Base-by-base conservation (phyloP, 441 rosid species). In the Populus tomentosa region DNA sequence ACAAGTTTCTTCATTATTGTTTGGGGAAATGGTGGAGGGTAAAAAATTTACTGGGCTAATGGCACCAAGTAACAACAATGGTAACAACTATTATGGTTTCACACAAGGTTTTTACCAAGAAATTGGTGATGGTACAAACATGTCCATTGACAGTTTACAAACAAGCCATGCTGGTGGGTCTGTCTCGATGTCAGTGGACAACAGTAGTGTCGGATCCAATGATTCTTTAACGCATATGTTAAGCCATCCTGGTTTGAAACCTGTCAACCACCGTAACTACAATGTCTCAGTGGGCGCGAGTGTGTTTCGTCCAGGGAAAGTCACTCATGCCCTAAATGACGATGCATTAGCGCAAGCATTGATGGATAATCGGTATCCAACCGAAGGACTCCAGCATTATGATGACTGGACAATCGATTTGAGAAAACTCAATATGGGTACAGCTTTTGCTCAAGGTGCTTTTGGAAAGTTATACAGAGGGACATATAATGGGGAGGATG, bases 391-490 rank as follows among this genome's bases (percentile, higher is more conserved):
- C 69, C 77, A 77, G 30, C 84, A 91, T 85, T 93, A 88, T 32
- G 98, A 92, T 70, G 98, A 94, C 70, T 94, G 98, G 98, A 93
- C 98, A 2, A 87, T 93, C 50, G 95, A 94, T 84, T 80, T 94
- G 84, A 88, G 95, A 81, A 94, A 90, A 77, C 97, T 94, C 73
- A 90, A 89, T 79, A 90, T 93, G 97, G 96, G 97, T 28, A 87
- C 90, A 2, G 92, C 98, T 72, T 92, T 95, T 88, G 99, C 99
- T 0, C 99, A 95, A 83, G 99, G 99, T 30, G 98, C 99, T 30
- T 95, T 95, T 84, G 99, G 99, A 62, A 95, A 93, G 83, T 85
- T 95, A 69, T 95, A 95, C 76, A 90, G 88, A 87, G 99, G 99
- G 42, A 92, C 97, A 70, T 95, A 93, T 78, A 90, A 90, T 70